Conservation (phyloP, 805 yeast genomes). For the Lachancea waltii region DNA sequence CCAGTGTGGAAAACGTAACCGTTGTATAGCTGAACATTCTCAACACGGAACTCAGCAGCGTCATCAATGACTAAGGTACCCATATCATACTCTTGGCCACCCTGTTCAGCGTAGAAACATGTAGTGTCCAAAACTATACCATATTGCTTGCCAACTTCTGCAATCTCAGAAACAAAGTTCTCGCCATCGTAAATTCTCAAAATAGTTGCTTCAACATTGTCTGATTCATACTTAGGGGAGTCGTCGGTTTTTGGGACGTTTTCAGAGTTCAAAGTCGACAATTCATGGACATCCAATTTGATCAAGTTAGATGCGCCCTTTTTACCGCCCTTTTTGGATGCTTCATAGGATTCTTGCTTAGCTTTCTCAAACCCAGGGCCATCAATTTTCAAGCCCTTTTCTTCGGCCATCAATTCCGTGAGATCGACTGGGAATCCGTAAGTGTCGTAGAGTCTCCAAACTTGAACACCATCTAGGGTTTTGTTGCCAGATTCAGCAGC, state of each 20-base stretch:
- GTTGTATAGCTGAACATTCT: conserved; percentile 85
- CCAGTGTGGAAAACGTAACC: conserved; percentile 98
- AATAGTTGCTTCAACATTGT: conserved; percentile 61
- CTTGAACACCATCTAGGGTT: conserved; percentile 84
- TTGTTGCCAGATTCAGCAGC: conserved; percentile 72
- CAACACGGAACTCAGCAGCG: conserved; percentile 77
- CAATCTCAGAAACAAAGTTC: conserved; percentile 47
- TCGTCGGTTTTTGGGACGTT: conserved; percentile 78
- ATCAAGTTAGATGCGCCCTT: conserved; percentile 52
- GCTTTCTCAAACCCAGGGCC: conserved; percentile 91
- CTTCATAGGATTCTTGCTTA: conserved; percentile 81
- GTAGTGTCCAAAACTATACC: conserved; percentile 87
- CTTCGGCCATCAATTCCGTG: conserved; percentile 98
- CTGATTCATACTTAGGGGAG: conserved; percentile 63
- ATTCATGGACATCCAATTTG: conserved; percentile 86
- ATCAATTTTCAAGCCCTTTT: conserved; percentile 87
- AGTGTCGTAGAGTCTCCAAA: conserved; percentile 97
- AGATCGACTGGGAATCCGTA: conserved; percentile 99
- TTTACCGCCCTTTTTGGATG: conserved; percentile 82
- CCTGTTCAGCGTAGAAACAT: conserved; percentile 96
- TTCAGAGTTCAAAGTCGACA: conserved; percentile 58
- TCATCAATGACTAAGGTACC: conserved; percentile 92
- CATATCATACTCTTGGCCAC: conserved; percentile 97
- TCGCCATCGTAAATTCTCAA: conserved; percentile 66
- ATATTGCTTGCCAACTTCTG: conserved; percentile 45